Percentiles rank a stretch among this genome's conserved stretches.
Conservation (phyloP, 306 rosid genomes). For the Fagus crenata region DNA sequence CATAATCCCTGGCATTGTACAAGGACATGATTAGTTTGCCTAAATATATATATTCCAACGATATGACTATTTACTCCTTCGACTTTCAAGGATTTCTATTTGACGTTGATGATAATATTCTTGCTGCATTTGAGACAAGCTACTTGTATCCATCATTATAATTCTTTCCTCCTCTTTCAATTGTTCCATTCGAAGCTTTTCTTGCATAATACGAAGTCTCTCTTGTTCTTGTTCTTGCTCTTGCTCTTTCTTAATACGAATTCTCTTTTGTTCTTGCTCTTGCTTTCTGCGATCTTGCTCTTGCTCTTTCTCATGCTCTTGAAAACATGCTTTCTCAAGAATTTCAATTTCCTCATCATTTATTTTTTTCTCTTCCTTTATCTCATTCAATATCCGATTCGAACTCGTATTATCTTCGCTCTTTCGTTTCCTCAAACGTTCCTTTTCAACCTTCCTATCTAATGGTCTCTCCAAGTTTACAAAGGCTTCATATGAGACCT, state of each 20-base stretch:
- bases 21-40: neutral
- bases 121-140: neutral
- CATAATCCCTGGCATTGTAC: too few relatives aligned
- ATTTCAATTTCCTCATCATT: neutral
- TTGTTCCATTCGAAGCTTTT: neutral
- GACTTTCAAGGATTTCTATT: neutral
- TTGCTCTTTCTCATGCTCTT: neutral
- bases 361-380: neutral
- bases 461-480: neutral
- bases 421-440: neutral
- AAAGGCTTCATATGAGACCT: neutral
- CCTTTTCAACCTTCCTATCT: neutral
- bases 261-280: too few relatives aligned
- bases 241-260: too few relatives aligned
- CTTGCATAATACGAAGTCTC: neutral
- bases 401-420: neutral
- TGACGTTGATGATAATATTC: neutral
- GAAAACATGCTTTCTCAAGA: neutral
- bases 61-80: neutral
- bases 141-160: neutral
- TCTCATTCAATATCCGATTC: neutral
- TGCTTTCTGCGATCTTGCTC: too few relatives aligned
- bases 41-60: neutral
- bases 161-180: neutral
- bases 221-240: neutral